Evolutionary conservation across 495 filamentous ascomycete species (phyloP).

Genomic region (Xanthoparmelia taractica): DNA sequence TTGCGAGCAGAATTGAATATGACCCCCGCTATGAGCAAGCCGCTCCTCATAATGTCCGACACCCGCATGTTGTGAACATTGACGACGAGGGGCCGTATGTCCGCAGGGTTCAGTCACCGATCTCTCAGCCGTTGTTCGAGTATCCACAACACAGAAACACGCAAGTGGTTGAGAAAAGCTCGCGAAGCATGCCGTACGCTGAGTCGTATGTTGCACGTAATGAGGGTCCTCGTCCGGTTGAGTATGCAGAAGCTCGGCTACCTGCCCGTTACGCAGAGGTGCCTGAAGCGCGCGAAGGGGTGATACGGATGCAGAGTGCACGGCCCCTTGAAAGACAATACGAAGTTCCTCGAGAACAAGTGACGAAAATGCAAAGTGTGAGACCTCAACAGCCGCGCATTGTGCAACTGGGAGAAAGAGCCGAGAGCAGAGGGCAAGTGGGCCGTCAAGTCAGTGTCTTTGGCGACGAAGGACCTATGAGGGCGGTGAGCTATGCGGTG

Average conservation of each 20-base stretch:
- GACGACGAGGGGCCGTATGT: constrained; percentile 41
- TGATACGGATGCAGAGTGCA: constrained; percentile 51
- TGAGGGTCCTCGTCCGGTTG: constrained; percentile 39
- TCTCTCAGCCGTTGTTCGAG: constrained; percentile 31
- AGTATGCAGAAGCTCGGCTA: constrained; percentile 36
- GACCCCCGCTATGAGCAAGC: constrained; percentile 37
- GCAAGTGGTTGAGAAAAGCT: constrained; percentile 16
- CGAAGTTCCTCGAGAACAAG: constrained; percentile 42
- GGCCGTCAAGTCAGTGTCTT: constrained; percentile 33
- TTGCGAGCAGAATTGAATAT: constrained; percentile 42
- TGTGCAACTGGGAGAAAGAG: constrained; percentile 21
- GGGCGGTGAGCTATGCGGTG: constrained; percentile 11
- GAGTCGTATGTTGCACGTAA: constrained; percentile 8
- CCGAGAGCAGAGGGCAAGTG: constrained; percentile 21
- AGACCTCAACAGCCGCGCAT: constrained; percentile 37
- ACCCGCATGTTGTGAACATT: constrained; percentile 37
- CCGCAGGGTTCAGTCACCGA: constrained; percentile 41
- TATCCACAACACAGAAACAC: constrained; percentile 35
- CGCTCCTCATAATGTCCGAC: constrained; percentile 35
- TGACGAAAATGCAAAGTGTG: constrained; percentile 45
- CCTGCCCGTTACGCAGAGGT: constrained; percentile 38
- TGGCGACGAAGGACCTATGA: constrained; percentile 29
- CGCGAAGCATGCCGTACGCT: constrained; percentile 13
- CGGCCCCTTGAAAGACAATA: constrained; percentile 50
- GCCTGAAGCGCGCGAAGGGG: constrained; percentile 44